Evolutionary conservation across 768 basidiomycete species (phyloP), one percentile per base, ranked within the genome.

Genomic region (Hydnum rufescens): DNA sequence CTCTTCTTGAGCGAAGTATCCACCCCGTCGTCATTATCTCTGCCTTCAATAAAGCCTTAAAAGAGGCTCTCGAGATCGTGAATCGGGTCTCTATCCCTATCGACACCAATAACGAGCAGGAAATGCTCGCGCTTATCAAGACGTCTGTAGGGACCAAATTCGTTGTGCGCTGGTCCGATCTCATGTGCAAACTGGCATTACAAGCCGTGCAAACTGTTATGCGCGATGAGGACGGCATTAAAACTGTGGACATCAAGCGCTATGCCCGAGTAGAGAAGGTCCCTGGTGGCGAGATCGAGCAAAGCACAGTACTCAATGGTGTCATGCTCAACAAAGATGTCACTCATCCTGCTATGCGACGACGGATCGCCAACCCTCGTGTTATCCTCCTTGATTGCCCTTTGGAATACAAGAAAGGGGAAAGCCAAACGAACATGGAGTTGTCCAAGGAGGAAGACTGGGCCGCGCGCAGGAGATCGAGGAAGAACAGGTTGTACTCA

Each of bases 291-390:
- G 90, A 93, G 67, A 96, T 99, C 60, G 95, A 99, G 68, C 75
- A 92, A 55, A 86, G 82, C 54, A 67, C 69, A 55, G 93, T 97
- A 3, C 65, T 97, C 53, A 76, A 72, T 51, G 93, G 95, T 44
- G 82, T 99, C 52, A 89, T 99, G 82, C 66, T 97, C 60, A 99
- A 97, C 76, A 97, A 99, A 72, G 95, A 97, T 63, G 84, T 99
- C 60, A 95, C 89, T 0, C 95, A 97, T 66, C 92, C 95, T 5
- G 80, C 85, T 59, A 99, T 97, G 95, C 71, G 93, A 52, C 66
- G 95, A 53, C 71, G 88, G 58, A 97, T 97, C 64, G 75, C 71
- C 55, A 84, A 87, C 58, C 95, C 93, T 2, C 68, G 92, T 8
- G 83, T 99, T 48, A 69, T 97, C 23, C 66, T 97, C 36, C 68